A percentile compares a stretch with the other conserved stretches of the same genome.
phyloP scores from a whole-genome alignment of 176 grass and related monocot genomes.

The Musa troglodytarum region DNA sequence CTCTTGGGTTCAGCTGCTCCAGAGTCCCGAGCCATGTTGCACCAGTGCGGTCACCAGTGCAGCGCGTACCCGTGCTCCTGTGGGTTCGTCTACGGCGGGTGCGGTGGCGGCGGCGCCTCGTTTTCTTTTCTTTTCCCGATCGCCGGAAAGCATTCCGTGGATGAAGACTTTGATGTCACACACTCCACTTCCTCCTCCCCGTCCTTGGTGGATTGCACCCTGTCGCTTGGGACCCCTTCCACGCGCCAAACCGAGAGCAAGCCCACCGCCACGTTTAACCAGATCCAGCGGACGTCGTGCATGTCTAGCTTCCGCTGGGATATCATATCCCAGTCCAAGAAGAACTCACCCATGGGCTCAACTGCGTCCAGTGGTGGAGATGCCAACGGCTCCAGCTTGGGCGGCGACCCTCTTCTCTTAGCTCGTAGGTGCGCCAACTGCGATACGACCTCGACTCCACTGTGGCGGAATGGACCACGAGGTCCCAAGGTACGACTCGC shows the following conservation, averaged over 20 bases:
- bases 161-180: conserved; percentile 25
- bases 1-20: not conserved
- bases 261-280: not conserved
- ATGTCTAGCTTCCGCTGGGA: conserved; percentile 29
- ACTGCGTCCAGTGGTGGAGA: not conserved
- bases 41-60: conserved; percentile 27
- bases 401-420: conserved; percentile 22
- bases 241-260: conserved; percentile 30
- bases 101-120: conserved; percentile 45
- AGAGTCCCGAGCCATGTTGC: conserved; percentile 30
- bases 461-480: conserved; percentile 86
- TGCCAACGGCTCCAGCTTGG: not conserved
- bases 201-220: conserved; percentile 67
- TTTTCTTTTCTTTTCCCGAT: conserved; percentile 27
- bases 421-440: conserved; percentile 91
- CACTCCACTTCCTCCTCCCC: conserved; percentile 13
- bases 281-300: conserved; percentile 7
- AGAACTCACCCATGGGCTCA: not conserved
- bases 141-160: not conserved
- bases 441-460: conserved; percentile 81
- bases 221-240: conserved; percentile 76
- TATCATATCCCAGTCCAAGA: conserved; percentile 14
- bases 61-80: conserved; percentile 40
- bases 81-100: conserved; percentile 52
- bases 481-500: conserved; percentile 56